Percentiles rank a stretch among this genome's conserved stretches.
These are phyloP conservation scores for Pythium phragmiticola DNA, from an alignment of 352 stramenopile species.

Conservation along the genomic window DNA sequence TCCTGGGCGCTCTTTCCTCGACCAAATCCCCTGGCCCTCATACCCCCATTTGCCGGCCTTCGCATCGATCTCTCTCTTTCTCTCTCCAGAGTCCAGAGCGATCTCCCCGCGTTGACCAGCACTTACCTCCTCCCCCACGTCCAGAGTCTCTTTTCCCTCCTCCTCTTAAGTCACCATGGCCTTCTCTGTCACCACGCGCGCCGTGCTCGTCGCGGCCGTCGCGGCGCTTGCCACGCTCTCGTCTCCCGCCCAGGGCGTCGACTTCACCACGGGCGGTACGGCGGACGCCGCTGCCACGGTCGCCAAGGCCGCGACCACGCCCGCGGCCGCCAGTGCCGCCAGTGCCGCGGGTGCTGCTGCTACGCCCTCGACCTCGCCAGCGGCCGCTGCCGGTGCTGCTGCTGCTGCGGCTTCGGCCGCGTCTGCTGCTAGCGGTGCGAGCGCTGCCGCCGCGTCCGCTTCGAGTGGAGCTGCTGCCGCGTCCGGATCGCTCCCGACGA, in stretches of 20 bases:
- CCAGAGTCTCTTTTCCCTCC: neutral
- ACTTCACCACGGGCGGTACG: conserved; percentile 17
- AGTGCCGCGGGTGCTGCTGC: neutral
- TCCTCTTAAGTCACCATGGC: conserved; percentile 14
- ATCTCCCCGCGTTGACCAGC: conserved; percentile 20
- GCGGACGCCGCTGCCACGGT: neutral
- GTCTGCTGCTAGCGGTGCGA: conserved; percentile 1
- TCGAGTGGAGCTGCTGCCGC: neutral
- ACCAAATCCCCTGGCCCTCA: conserved; percentile 3
- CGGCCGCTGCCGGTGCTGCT: conserved; percentile 5
- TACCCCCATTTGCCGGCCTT: conserved; percentile 23
- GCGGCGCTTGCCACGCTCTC: conserved; percentile 19
- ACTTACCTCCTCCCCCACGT: conserved; percentile 18
- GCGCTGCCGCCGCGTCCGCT: conserved; percentile 1
- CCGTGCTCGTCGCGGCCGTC: conserved; percentile 15
- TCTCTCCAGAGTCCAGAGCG: conserved; percentile 1
- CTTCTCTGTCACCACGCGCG: conserved; percentile 22
- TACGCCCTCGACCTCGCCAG: neutral
- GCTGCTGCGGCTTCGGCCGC: neutral
- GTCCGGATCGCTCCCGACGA: conserved; percentile 7
- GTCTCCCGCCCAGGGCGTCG: conserved; percentile 13
- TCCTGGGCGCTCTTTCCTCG: neutral
- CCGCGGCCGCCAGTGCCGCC: neutral
- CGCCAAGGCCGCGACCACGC: neutral
- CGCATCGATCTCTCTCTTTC: conserved; percentile 1